Conservation (phyloP, 2,329 filamentous ascomycete species). For the Diaporthe nobilis region DNA sequence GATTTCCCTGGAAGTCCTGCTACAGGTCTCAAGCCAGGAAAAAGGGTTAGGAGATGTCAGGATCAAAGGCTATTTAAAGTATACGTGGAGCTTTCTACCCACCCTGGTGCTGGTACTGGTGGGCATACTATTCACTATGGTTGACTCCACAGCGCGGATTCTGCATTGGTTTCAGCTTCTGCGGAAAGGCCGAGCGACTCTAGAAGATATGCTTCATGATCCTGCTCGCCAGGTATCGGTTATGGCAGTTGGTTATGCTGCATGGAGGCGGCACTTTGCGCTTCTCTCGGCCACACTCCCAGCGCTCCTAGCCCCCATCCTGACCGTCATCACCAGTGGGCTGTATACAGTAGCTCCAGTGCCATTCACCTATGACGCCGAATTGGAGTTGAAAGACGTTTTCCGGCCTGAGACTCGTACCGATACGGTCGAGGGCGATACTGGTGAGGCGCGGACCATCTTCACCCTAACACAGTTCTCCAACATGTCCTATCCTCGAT, state of each 20-base stretch:
- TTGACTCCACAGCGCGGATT: not conserved
- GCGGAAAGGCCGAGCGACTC: not conserved
- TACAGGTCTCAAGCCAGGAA: rapidly evolving
- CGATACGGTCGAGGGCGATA: not conserved
- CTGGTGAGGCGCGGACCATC: not conserved
- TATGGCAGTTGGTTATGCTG: not conserved
- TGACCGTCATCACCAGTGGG: not conserved
- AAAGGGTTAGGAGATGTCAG: not conserved
- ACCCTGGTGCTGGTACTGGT: not conserved
- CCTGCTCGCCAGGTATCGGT: not conserved
- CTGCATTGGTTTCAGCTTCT: not conserved
- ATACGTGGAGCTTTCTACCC: not conserved
- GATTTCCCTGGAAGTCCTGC: not conserved
- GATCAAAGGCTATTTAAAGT: not conserved
- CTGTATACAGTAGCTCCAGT: not conserved
- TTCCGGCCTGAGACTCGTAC: not conserved
- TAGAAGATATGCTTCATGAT: not conserved
- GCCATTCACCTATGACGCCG: not conserved
- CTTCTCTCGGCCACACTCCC: not conserved
- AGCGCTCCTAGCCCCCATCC: not conserved
- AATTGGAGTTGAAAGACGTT: not conserved
- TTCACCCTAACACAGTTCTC: not conserved
- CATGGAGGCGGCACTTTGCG: not conserved
- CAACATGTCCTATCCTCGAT: not conserved
- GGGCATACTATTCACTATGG: not conserved